phyloP scores from a whole-genome alignment of 2,329 filamentous ascomycete species.

The Botrytis byssoidea region DNA sequence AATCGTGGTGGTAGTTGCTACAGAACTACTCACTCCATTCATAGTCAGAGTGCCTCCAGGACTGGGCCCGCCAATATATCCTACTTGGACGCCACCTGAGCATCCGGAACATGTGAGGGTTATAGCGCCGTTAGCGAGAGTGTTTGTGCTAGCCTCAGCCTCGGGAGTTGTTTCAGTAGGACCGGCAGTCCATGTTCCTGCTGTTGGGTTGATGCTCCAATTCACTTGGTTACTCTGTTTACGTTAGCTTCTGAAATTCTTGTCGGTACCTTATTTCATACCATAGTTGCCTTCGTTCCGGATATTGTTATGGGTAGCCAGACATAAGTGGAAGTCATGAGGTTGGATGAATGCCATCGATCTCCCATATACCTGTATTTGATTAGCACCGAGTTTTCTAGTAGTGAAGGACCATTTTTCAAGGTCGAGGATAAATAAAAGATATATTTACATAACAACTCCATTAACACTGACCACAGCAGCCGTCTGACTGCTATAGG shows the following conservation, averaged over 20 bases:
- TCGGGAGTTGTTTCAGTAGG: slow-evolving; percentile 51
- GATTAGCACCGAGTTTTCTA: neutral
- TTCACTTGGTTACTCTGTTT: slow-evolving; percentile 49
- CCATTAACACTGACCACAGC: slow-evolving; percentile 52
- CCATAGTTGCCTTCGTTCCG: slow-evolving; percentile 51
- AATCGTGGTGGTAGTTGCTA: slow-evolving; percentile 50
- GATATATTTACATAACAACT: slow-evolving; percentile 32
- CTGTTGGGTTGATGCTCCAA: slow-evolving; percentile 50
- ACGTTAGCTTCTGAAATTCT: slow-evolving; percentile 3
- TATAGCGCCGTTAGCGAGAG: slow-evolving; percentile 47
- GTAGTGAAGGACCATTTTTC: neutral
- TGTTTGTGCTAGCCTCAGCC: slow-evolving; percentile 47
- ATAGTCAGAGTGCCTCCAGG: slow-evolving; percentile 50
- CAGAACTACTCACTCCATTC: slow-evolving; percentile 45
- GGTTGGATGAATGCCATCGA: slow-evolving; percentile 60
- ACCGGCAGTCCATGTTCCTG: slow-evolving; percentile 46
- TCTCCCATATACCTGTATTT: slow-evolving; percentile 61
- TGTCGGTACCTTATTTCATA: slow-evolving; percentile 20
- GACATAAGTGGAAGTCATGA: slow-evolving; percentile 60
- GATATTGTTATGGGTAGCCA: slow-evolving; percentile 60
- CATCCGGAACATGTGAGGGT: slow-evolving; percentile 51
- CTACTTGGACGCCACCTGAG: slow-evolving; percentile 49
- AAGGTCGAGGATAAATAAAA: neutral
- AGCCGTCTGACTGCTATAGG: slow-evolving; percentile 60
- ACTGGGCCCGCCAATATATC: slow-evolving; percentile 53